Percentiles rank a stretch among this genome's conserved stretches.
phyloP scores from a whole-genome alignment of 2,329 filamentous ascomycete species.

The Colletotrichum agaves region DNA sequence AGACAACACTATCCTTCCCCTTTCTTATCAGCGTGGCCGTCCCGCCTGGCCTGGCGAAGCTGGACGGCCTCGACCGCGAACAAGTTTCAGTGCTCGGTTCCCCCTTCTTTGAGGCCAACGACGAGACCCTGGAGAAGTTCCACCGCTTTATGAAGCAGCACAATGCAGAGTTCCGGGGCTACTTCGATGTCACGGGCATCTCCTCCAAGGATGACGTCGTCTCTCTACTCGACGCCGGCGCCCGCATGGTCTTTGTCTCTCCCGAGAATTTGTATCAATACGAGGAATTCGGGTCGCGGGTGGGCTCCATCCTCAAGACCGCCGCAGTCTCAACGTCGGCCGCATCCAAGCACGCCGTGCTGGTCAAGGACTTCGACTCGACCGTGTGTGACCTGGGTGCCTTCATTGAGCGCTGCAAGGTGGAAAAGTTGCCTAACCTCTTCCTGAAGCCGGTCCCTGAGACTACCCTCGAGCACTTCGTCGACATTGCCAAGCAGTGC shows the following conservation, averaged over 20 bases:
- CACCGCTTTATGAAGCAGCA: conserved; percentile 60
- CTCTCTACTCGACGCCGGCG: conserved; percentile 85
- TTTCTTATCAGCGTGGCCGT: conserved; percentile 70
- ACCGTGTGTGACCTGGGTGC: conserved; percentile 51
- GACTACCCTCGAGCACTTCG: conserved; percentile 57
- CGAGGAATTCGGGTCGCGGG: conserved; percentile 65
- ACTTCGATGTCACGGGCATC: conserved; percentile 80
- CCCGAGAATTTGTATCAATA: conserved; percentile 73
- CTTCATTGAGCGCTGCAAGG: conserved; percentile 58
- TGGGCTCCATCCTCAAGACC: conserved; percentile 63
- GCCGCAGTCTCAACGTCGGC: conserved; percentile 52
- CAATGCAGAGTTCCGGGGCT: conserved; percentile 68
- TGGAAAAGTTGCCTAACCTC: conserved; percentile 57
- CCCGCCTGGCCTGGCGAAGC: conserved; percentile 58
- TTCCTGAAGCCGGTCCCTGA: conserved; percentile 63
- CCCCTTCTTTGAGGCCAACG: conserved; percentile 66
- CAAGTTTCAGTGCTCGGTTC: conserved; percentile 69
- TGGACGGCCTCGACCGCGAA: conserved; percentile 64
- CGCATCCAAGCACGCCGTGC: conserved; percentile 59
- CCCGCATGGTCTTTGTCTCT: conserved; percentile 84
- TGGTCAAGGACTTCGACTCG: conserved; percentile 64
- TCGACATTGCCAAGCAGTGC: conserved; percentile 59
- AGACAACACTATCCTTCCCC: conserved; percentile 71
- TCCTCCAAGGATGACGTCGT: conserved; percentile 77
- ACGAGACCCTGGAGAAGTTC: conserved; percentile 58